phyloP scores from a whole-genome alignment of 2,329 filamentous ascomycete species.

The Aspergillus alliaceus region DNA sequence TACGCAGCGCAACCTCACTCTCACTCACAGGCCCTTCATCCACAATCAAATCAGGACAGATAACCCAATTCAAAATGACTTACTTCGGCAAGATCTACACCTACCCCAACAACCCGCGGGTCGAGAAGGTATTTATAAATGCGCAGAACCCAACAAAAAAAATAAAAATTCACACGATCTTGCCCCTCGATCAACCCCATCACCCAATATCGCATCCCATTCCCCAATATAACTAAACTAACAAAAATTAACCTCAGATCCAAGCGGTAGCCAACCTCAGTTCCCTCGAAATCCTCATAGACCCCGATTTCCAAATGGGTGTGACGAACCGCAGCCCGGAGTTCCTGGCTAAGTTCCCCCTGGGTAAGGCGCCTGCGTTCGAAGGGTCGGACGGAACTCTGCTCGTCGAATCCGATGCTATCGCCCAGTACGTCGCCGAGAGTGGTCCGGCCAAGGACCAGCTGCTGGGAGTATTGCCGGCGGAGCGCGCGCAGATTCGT shows the following conservation, averaged over 20 bases:
- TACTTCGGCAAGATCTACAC: conserved; percentile 19
- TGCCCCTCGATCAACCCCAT: no score
- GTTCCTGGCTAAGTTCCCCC: conserved; percentile 53
- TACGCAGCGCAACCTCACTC: no score
- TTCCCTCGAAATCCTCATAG: conserved; percentile 22
- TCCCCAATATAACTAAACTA: neutral
- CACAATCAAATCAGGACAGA: no score
- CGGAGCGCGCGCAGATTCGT: conserved; percentile 44
- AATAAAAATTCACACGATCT: neutral
- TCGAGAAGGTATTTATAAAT: conserved; percentile 16
- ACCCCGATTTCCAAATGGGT: conserved; percentile 42
- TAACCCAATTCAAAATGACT: conserved; percentile 16
- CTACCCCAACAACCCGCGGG: conserved; percentile 24
- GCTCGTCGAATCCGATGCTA: conserved; percentile 50
- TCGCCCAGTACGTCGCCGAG: conserved; percentile 48
- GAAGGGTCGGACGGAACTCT: conserved; percentile 47
- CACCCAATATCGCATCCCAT: no score
- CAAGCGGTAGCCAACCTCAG: conserved; percentile 40
- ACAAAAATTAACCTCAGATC: conserved; percentile 14
- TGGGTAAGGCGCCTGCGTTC: conserved; percentile 54
- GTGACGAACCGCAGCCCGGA: conserved; percentile 47
- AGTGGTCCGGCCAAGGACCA: conserved; percentile 47
- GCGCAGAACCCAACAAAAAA: neutral
- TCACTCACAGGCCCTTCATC: no score
- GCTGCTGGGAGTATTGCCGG: conserved; percentile 46